These are phyloP conservation scores for Crucibulum laeve DNA, from an alignment of 768 basidiomycete genomes.

Conservation along the genomic window DNA sequence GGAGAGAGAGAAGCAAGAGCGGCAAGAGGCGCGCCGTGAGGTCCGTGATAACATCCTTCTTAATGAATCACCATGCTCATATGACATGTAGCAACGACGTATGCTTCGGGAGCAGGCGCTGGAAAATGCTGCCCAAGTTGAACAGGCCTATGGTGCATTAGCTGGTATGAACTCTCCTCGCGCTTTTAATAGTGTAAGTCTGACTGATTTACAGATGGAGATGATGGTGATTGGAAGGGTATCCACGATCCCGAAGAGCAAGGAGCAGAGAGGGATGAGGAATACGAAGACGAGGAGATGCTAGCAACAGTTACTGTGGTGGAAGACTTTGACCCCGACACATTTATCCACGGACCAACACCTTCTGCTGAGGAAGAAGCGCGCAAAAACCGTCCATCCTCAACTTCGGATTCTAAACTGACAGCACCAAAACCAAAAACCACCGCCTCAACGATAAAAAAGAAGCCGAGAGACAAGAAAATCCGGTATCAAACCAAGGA, in stretches of 20 bases:
- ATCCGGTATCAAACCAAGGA: constrained; percentile 70
- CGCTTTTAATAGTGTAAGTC: constrained; percentile 9
- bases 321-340: constrained; percentile 83
- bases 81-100: constrained; percentile 60
- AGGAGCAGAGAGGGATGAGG: constrained; percentile 48
- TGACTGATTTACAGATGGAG: constrained; percentile 23
- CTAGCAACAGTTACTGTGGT: constrained; percentile 88
- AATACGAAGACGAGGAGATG: constrained; percentile 81
- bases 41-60: constrained; percentile 35
- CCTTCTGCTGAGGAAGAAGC: constrained; percentile 4
- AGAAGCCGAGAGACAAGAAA: constrained; percentile 33
- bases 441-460: constrained; percentile 11
- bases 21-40: constrained; percentile 72
- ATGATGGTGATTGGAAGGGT: constrained; percentile 47
- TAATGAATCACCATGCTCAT: constrained; percentile 7
- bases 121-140: constrained; percentile 74
- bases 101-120: constrained; percentile 72
- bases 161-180: constrained; percentile 28
- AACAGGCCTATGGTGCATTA: constrained; percentile 62
- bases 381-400: constrained; percentile 1
- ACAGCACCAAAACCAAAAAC: constrained; percentile 10
- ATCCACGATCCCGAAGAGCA: constrained; percentile 25
- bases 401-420: constrained; percentile 2
- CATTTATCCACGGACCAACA: constrained; percentile 44
- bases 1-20: constrained; percentile 73